phyloP scores from a whole-genome alignment of 495 filamentous ascomycete genomes.

The Daldinia decipiens region DNA sequence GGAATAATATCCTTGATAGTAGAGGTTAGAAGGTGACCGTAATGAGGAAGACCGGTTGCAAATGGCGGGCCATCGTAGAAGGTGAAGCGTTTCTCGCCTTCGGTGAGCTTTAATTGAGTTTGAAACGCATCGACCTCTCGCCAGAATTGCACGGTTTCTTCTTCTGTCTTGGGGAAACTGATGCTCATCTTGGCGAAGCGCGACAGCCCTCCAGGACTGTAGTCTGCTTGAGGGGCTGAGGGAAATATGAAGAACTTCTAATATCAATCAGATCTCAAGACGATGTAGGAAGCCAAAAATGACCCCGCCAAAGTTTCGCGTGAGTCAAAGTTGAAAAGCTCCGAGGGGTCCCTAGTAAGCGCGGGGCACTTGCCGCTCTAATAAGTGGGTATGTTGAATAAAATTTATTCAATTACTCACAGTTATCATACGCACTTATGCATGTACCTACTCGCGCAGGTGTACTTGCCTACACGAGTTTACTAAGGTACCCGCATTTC shows the following conservation, averaged over 20 bases:
- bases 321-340: constrained; percentile 28
- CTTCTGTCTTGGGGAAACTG: constrained; percentile 34
- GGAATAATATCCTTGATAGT: constrained; percentile 99
- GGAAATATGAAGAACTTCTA: neutral
- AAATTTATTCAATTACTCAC: constrained; percentile 8
- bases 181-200: constrained; percentile 40
- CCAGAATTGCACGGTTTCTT: constrained; percentile 42
- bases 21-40: constrained; percentile 93
- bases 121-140: constrained; percentile 50
- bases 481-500: neutral
- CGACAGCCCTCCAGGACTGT: constrained; percentile 4
- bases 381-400: neutral
- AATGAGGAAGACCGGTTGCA: constrained; percentile 83
- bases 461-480: neutral
- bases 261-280: constrained; percentile 1
- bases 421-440: neutral
- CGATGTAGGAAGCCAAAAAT: constrained; percentile 2
- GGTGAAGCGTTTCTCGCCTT: constrained; percentile 78
- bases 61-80: constrained; percentile 81
- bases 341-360: constrained; percentile 3
- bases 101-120: constrained; percentile 64
- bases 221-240: neutral
- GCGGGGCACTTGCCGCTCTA: constrained; percentile 33
- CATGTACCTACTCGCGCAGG: neutral
- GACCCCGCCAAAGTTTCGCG: constrained; percentile 37